phyloP scores from a whole-genome alignment of 257 asterid genomes.

The Ajuga chamaepitys region DNA sequence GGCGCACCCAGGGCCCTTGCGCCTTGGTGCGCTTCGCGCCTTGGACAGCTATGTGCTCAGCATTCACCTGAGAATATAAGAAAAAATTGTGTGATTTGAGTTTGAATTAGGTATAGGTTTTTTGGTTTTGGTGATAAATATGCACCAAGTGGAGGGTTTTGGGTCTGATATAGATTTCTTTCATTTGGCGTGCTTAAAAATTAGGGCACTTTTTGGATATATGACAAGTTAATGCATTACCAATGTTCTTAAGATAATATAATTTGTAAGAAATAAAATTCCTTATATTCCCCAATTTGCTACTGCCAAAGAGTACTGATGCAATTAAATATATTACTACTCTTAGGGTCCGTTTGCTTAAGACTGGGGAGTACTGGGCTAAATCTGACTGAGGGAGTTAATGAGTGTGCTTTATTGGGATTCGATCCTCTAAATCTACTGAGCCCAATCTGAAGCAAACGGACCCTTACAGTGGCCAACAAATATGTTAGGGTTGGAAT shows the following conservation, averaged over 20 bases:
- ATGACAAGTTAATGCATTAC: background rate
- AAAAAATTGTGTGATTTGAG: background rate
- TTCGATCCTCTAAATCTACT: no score
- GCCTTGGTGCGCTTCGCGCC: no score
- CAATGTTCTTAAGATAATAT: no score
- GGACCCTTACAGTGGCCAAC: slow-evolving; percentile 3
- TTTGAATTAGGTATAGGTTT: background rate
- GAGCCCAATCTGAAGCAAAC: no score
- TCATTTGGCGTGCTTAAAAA: background rate
- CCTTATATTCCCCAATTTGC: background rate
- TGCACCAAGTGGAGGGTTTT: background rate
- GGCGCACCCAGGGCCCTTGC: no score
- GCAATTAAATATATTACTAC: background rate
- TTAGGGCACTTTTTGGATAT: background rate
- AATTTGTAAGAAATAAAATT: background rate
- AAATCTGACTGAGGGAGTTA: no score
- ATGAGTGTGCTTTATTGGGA: no score
- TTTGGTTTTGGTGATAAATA: background rate
- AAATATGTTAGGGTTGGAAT: background rate
- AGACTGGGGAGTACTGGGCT: no score
- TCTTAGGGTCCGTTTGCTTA: no score
- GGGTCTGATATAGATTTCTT: background rate
- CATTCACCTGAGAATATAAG: background rate
- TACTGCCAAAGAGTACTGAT: background rate
- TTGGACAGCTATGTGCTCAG: no score